phyloP scores from a whole-genome alignment of 352 stramenopile genomes.

The Phytophthora idaei region DNA sequence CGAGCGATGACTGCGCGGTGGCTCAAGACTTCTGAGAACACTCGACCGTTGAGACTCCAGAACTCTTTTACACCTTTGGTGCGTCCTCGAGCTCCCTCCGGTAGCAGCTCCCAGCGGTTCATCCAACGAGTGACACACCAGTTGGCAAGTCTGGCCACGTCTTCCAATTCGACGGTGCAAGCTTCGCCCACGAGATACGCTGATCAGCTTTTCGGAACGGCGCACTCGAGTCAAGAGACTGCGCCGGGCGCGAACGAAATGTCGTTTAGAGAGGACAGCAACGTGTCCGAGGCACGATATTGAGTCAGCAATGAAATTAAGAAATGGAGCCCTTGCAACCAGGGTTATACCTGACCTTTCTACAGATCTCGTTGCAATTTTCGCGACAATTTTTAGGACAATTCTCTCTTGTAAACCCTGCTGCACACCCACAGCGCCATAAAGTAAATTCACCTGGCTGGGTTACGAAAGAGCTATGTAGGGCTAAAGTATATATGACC shows the following conservation, averaged over 20 bases:
- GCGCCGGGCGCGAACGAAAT: slow-evolving; percentile 14
- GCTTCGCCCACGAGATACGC: slow-evolving; percentile 34
- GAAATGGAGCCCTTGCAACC: not conserved
- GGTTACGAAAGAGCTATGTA: too few relatives aligned
- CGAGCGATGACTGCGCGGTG: slow-evolving; percentile 26
- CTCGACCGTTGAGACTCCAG: slow-evolving; percentile 11
- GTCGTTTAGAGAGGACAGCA: slow-evolving; percentile 34
- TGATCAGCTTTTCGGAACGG: slow-evolving; percentile 32
- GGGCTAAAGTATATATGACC: too few relatives aligned
- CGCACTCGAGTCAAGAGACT: slow-evolving; percentile 10
- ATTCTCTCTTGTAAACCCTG: too few relatives aligned
- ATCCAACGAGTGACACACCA: slow-evolving; percentile 38
- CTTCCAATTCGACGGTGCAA: slow-evolving; percentile 14
- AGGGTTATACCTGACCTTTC: too few relatives aligned
- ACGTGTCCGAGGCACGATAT: slow-evolving; percentile 28
- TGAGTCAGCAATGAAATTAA: slow-evolving; percentile 3
- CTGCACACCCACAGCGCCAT: too few relatives aligned
- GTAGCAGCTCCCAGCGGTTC: slow-evolving; percentile 30
- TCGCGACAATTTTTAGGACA: too few relatives aligned
- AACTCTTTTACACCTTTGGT: slow-evolving; percentile 12
- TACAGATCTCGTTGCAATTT: too few relatives aligned
- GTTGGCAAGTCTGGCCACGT: slow-evolving; percentile 27
- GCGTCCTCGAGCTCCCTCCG: slow-evolving; percentile 6
- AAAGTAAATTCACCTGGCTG: too few relatives aligned
- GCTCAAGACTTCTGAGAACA: slow-evolving; percentile 32